These are phyloP conservation scores for Pseudozyma sp. DNA, from an alignment of 1,284 basidiomycete genomes.

Conservation along the genomic window DNA sequence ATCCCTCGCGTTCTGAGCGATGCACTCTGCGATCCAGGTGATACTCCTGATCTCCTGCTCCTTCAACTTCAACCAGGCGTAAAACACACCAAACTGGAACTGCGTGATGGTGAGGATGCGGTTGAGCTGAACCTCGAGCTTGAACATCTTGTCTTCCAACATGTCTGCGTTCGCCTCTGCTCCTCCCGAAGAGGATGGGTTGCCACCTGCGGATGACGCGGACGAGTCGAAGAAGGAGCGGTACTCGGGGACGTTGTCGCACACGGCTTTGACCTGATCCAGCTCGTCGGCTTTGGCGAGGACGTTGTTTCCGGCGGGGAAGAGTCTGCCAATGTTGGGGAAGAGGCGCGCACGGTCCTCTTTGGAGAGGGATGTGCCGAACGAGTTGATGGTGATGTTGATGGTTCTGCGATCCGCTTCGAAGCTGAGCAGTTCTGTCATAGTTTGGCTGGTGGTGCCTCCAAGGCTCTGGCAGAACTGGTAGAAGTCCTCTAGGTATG, in stretches of 20 bases:
- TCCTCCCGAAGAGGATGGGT: background rate
- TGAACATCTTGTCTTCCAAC: constrained; percentile 96
- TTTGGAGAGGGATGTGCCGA: constrained; percentile 92
- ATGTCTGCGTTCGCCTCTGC: constrained; percentile 72
- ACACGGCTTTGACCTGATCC: constrained; percentile 88
- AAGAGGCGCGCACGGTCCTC: constrained; percentile 96
- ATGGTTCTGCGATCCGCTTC: constrained; percentile 96
- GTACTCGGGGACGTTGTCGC: constrained; percentile 91
- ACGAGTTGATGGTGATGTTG: constrained; percentile 99
- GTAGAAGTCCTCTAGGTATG: constrained; percentile 98
- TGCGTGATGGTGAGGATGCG: constrained; percentile 66
- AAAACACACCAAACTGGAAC: constrained; percentile 66
- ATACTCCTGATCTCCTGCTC: constrained; percentile 98
- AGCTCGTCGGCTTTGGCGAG: constrained; percentile 94
- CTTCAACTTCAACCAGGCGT: constrained; percentile 76
- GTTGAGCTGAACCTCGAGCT: constrained; percentile 81
- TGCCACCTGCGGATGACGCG: constrained; percentile 9
- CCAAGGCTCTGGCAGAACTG: constrained; percentile 83
- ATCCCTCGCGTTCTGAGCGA: constrained; percentile 63
- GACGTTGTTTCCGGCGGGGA: constrained; percentile 93
- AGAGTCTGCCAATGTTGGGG: constrained; percentile 91
- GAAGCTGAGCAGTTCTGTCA: constrained; percentile 82
- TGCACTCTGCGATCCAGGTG: constrained; percentile 91
- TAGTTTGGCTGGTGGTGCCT: constrained; percentile 68
- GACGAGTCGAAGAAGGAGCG: constrained; percentile 81